Evolutionary conservation across 371 early-diverging fungal species (phyloP).

Genomic region (Apophysomyces variabilis): DNA sequence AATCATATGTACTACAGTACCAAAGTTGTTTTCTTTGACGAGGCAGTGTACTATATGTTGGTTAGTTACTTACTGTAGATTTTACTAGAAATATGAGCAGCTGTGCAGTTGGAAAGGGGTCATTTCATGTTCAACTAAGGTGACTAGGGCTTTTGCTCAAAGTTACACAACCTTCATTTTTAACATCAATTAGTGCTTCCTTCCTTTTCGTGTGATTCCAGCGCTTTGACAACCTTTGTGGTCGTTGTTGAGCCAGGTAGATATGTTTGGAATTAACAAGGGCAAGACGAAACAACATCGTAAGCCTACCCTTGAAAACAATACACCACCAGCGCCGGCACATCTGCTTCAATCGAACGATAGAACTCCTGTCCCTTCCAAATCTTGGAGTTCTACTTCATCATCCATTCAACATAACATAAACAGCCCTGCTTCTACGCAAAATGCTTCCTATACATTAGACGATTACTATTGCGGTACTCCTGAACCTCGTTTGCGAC

Average conservation of each 20-base stretch:
- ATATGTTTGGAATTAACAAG: constrained; percentile 38
- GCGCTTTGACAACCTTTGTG: constrained; percentile 4
- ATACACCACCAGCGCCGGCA: constrained; percentile 12
- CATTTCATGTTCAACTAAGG: too few species aligned
- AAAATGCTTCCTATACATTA: constrained; percentile 20
- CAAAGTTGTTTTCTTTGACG: too few species aligned
- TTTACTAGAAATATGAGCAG: too few species aligned
- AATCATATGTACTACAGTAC: too few species aligned
- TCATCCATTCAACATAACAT: constrained; percentile 10
- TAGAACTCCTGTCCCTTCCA: constrained; percentile 18
- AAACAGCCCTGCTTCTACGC: constrained; percentile 13
- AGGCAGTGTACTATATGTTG: too few species aligned
- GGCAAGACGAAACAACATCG: constrained; percentile 32
- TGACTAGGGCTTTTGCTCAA: neutral
- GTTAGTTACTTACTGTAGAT: too few species aligned
- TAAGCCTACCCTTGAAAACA: constrained; percentile 17
- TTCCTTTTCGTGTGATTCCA: neutral
- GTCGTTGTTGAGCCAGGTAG: constrained; percentile 19
- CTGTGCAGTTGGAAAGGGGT: too few species aligned
- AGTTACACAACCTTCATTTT: constrained; percentile 5
- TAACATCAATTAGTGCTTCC: neutral
- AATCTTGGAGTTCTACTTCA: constrained; percentile 12
- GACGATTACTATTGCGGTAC: constrained; percentile 24
- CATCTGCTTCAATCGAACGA: constrained; percentile 10
- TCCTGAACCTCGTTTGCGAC: constrained; percentile 5